Base-by-base conservation (phyloP, 352 stramenopile genomes). In the Phytophthora quininea region DNA sequence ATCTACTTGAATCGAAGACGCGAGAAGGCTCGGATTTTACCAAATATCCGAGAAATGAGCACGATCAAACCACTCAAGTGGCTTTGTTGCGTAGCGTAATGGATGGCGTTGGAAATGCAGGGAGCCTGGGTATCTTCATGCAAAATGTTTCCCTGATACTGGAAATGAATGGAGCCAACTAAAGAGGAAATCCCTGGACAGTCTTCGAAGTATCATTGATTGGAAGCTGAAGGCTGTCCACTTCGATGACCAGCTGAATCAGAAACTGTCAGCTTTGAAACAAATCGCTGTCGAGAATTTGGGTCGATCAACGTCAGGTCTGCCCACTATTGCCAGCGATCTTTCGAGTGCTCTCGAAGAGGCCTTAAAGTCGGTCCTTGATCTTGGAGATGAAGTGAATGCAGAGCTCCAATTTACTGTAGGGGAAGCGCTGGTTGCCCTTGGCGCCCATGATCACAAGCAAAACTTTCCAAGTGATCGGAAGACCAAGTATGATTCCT, bases 351-450 rank as follows among this genome's bases (percentile, higher is more conserved):
- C 11, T 11, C 68, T 85, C 24, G 62, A 88, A 58, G 54, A 45
- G 6, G 54, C 62, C 4, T 5, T 87, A 27, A 57, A 67, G 11
- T 56, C 55, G 27, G 61, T 80, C 61, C 14, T 74, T 70, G 53
- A 66, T 42, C 52, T 76, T 31, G 71, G 53, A 56, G 69, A 57
- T 63, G 65, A 58, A 60, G 40, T 14, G 31, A 73, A 62, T 51
- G 53, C 65, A 0, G 79, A 91, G 47, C 62, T 92, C 6, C 83
- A 92, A 61, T 86, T 92, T 29, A 53, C 51, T 0, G 40, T 90
- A 11, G 84, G 79, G 3, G 74, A 92, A 60, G 62, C 71, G 1
- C 62, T 95, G 19, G 77, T 92, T 1, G 67, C 80, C 10, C 58
- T 91, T 24, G 86, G 86, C 30, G 79, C 56, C 0, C 71, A 89